Percentiles rank a stretch among this genome's conserved stretches.
Evolutionary conservation across 345 rosid species (phyloP).

Genomic region (Murraya koenigii): DNA sequence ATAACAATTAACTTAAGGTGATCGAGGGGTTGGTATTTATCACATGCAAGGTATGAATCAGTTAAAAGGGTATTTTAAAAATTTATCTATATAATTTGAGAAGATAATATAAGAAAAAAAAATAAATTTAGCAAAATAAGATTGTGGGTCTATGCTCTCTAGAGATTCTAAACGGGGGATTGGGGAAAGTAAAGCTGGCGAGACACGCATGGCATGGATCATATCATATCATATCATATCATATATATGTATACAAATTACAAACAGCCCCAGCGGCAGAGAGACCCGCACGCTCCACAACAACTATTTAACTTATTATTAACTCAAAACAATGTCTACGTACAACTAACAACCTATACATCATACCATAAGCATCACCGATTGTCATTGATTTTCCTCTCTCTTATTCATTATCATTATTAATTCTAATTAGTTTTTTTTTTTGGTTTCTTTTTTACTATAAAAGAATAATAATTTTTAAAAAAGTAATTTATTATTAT

Average conservation of each 20-base stretch:
- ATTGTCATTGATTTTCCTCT: too few relatives aligned
- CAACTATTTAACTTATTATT: not conserved
- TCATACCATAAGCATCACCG: too few relatives aligned
- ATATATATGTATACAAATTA: not conserved
- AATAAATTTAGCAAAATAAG: too few relatives aligned
- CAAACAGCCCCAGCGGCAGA: slow-evolving; percentile 28
- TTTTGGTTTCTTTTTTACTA: too few relatives aligned
- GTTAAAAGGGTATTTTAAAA: not conserved
- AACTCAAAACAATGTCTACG: not conserved
- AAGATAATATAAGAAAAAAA: not conserved
- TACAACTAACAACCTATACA: not conserved
- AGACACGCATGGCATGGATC: slow-evolving; percentile 23
- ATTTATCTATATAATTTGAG: not conserved
- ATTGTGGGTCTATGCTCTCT: not conserved
- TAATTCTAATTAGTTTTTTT: too few relatives aligned
- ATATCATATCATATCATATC: not conserved
- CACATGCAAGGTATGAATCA: not conserved
- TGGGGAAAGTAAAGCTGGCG: slow-evolving; percentile 15
- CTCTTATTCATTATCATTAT: too few relatives aligned
- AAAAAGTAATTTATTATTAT: not conserved
- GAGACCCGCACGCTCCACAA: slow-evolving; percentile 17
- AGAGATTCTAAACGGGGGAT: not conserved
- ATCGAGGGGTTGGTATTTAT: not conserved
- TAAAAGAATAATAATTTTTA: not conserved
- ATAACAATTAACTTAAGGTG: not conserved